These are phyloP conservation scores for Mycena albidolilacea DNA, from an alignment of 768 basidiomycete genomes.

Conservation along the genomic window DNA sequence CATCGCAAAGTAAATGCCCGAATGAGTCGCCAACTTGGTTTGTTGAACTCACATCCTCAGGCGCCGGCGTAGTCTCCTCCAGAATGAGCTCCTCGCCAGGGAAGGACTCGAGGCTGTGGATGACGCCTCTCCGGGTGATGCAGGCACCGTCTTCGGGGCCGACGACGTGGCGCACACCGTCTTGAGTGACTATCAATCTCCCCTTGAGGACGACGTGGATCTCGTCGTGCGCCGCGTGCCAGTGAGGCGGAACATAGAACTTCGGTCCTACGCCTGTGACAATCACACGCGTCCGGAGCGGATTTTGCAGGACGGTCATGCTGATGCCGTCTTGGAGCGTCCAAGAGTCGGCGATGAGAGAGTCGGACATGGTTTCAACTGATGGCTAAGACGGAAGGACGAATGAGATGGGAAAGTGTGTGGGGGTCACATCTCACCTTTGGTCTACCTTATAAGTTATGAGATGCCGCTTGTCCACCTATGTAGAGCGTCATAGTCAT, in stretches of 20 bases:
- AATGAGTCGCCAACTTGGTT: no score
- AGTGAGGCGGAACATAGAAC: slow-evolving; percentile 5
- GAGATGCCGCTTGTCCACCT: no score
- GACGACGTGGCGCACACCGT: not conserved
- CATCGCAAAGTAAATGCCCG: not conserved
- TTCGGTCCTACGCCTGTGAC: not conserved
- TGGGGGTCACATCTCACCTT: no score
- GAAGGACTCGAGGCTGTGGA: slow-evolving; percentile 16
- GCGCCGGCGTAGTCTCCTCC: slow-evolving; percentile 10
- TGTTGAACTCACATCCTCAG: not conserved
- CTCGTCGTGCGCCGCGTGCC: slow-evolving; percentile 17
- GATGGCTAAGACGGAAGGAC: no score
- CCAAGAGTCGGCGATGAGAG: slow-evolving; percentile 16
- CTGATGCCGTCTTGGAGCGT: not conserved
- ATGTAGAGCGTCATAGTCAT: no score
- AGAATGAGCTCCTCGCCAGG: slow-evolving; percentile 17
- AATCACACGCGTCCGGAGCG: slow-evolving; percentile 1
- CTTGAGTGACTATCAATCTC: slow-evolving; percentile 10
- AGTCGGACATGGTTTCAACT: slow-evolving; percentile 11
- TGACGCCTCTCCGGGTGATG: not conserved
- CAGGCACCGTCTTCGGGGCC: slow-evolving; percentile 8
- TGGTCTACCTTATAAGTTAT: no score
- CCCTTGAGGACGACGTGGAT: slow-evolving; percentile 22
- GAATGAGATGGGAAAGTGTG: no score
- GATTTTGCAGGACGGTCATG: slow-evolving; percentile 14